Percentiles rank a stretch among this genome's conserved stretches.
phyloP scores from a whole-genome alignment of 2,329 filamentous ascomycete species.

The Phymatotrichopsis omnivora region DNA sequence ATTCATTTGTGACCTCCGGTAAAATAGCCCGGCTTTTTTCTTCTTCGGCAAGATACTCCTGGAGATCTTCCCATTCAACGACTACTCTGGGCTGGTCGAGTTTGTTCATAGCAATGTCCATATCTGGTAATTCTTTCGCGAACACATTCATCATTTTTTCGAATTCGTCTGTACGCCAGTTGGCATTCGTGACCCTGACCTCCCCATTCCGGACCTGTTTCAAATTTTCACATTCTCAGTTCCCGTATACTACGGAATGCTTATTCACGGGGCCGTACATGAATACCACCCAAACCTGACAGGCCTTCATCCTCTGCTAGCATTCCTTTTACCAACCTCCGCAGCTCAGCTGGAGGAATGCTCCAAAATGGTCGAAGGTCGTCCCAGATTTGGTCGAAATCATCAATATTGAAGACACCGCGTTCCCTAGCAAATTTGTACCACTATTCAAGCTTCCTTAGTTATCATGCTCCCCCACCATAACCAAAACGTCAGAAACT shows the following conservation, averaged over 20 bases:
- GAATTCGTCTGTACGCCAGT: slow-evolving; percentile 39
- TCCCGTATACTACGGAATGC: slow-evolving; percentile 4
- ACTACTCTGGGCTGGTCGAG: slow-evolving; percentile 55
- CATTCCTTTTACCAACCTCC: slow-evolving; percentile 39
- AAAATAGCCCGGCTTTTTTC: slow-evolving; percentile 39
- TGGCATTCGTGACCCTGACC: slow-evolving; percentile 35
- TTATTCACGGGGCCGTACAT: background rate
- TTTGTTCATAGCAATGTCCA: slow-evolving; percentile 57
- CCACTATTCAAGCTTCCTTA: slow-evolving; percentile 37
- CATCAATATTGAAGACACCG: slow-evolving; percentile 49
- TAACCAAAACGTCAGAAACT: background rate
- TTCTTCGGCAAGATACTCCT: slow-evolving; percentile 43
- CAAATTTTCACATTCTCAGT: no score
- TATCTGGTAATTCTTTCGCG: slow-evolving; percentile 48
- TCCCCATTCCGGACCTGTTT: slow-evolving; percentile 33
- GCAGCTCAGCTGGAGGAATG: slow-evolving; percentile 33
- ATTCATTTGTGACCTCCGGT: slow-evolving; percentile 32
- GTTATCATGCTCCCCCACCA: background rate
- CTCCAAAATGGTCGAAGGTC: slow-evolving; percentile 53
- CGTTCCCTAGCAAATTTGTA: slow-evolving; percentile 44
- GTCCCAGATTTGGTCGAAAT: slow-evolving; percentile 55
- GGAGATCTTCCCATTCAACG: slow-evolving; percentile 49
- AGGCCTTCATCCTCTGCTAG: slow-evolving; percentile 26
- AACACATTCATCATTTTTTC: slow-evolving; percentile 40
- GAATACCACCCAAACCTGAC: slow-evolving; percentile 10